Evolutionary conservation across 2,329 filamentous ascomycete genomes (phyloP).

Genomic region (Neocatenulostroma microsporum): DNA sequence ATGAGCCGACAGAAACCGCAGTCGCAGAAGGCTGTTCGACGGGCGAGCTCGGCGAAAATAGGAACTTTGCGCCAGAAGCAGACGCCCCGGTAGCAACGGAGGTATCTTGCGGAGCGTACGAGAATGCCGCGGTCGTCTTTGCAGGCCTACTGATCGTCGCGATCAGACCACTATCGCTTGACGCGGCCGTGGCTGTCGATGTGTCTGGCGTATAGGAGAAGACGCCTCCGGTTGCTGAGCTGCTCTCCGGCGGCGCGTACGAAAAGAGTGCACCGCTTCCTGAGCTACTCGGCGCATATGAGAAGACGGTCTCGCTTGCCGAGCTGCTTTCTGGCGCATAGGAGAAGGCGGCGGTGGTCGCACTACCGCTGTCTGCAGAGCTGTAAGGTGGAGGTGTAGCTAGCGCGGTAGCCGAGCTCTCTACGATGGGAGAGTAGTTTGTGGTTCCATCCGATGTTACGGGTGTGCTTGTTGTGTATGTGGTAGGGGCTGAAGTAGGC

Average conservation of each 20-base stretch:
- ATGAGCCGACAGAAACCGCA: slow-evolving; percentile 1
- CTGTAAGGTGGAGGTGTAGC: not conserved
- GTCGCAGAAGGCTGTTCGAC: not conserved
- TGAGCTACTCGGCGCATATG: not conserved
- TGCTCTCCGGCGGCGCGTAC: not conserved
- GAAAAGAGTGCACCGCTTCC: not conserved
- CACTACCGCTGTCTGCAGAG: not conserved
- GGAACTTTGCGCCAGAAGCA: not conserved
- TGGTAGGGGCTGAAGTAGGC: no score
- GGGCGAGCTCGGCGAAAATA: not conserved
- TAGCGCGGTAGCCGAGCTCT: not conserved
- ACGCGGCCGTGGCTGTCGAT: not conserved
- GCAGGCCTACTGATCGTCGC: not conserved
- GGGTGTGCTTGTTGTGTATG: no score
- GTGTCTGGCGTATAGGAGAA: slow-evolving; percentile 3
- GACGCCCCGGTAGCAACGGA: not conserved
- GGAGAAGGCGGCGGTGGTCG: not conserved
- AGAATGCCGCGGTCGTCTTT: not conserved
- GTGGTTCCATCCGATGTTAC: not conserved
- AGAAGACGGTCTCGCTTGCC: no score
- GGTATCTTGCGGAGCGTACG: not conserved
- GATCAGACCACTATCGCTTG: not conserved
- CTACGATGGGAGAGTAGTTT: not conserved
- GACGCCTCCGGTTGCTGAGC: not conserved
- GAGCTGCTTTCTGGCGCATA: not conserved